phyloP scores from a whole-genome alignment of 108 stramenopile genomes.

The Aurantiochytrium sp. region DNA sequence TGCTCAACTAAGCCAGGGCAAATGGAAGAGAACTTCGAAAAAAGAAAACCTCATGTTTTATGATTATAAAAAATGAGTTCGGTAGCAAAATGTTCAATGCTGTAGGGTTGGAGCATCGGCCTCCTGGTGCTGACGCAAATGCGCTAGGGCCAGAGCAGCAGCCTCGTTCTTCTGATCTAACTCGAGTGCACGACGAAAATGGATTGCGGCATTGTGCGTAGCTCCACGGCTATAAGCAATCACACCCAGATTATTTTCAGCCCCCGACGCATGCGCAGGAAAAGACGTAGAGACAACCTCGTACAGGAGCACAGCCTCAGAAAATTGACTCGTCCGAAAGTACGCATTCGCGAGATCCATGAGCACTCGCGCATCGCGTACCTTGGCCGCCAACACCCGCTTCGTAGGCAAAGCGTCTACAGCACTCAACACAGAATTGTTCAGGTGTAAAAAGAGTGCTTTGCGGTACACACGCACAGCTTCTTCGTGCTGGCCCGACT shows the following conservation, averaged over 20 bases:
- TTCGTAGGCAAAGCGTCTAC: not conserved
- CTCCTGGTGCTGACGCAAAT: not conserved
- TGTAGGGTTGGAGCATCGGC: too few species aligned
- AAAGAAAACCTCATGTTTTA: too few species aligned
- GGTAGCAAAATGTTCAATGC: too few species aligned
- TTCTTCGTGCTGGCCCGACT: not conserved
- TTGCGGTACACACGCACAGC: not conserved
- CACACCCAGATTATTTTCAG: not conserved
- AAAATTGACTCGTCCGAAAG: not conserved
- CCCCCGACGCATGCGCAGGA: not conserved
- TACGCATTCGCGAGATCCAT: constrained; percentile 1
- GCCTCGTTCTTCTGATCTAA: not conserved
- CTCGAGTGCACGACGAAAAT: not conserved
- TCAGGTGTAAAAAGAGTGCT: not conserved
- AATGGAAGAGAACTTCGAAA: too few species aligned
- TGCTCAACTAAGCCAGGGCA: too few species aligned
- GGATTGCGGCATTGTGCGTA: not conserved
- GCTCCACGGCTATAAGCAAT: not conserved
- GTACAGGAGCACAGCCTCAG: not conserved
- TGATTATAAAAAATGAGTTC: too few species aligned
- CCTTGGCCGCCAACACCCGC: not conserved
- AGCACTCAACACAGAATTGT: not conserved
- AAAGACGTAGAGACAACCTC: not conserved
- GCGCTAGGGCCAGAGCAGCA: not conserved
- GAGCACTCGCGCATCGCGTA: not conserved